phyloP scores from a whole-genome alignment of 768 basidiomycete genomes.

The Suillus bovinus region DNA sequence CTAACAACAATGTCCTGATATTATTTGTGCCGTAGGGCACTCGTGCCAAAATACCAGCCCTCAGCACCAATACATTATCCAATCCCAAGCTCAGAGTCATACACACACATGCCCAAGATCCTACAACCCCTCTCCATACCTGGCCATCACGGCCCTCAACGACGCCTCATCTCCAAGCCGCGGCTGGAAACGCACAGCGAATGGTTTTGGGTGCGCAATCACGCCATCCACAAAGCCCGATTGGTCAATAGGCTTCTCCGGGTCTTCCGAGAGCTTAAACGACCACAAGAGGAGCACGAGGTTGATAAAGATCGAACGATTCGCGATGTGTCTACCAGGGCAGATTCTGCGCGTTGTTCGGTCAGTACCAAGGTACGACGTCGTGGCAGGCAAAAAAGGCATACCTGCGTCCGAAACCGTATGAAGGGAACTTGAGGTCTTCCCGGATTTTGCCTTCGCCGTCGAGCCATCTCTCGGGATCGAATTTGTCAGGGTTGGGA shows the following conservation, averaged over 20 bases:
- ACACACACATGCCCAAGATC: background rate
- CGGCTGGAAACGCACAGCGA: slow-evolving; percentile 57
- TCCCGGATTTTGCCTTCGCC: slow-evolving; percentile 43
- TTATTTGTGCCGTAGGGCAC: background rate
- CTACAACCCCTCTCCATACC: slow-evolving; percentile 22
- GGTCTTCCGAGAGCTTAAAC: slow-evolving; percentile 56
- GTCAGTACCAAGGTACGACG: no score
- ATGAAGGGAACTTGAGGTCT: slow-evolving; percentile 52
- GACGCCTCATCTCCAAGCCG: slow-evolving; percentile 31
- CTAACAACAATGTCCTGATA: background rate
- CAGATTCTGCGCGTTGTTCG: slow-evolving; percentile 47
- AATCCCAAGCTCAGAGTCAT: background rate
- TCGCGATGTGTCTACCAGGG: slow-evolving; percentile 62
- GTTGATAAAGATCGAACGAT: slow-evolving; percentile 66
- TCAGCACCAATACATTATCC: background rate
- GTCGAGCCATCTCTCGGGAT: slow-evolving; percentile 57
- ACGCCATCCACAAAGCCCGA: slow-evolving; percentile 64
- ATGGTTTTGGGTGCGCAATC: slow-evolving; percentile 63
- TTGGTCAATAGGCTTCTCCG: slow-evolving; percentile 55
- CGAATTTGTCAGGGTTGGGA: slow-evolving; percentile 58
- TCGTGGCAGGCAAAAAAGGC: background rate
- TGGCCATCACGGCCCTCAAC: slow-evolving; percentile 28
- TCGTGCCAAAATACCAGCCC: background rate
- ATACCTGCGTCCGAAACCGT: slow-evolving; percentile 54
- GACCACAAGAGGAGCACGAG: slow-evolving; percentile 66